Base-by-base conservation (phyloP, 139 green algal species). In the Auxenochlorella pyrenoidosa region DNA sequence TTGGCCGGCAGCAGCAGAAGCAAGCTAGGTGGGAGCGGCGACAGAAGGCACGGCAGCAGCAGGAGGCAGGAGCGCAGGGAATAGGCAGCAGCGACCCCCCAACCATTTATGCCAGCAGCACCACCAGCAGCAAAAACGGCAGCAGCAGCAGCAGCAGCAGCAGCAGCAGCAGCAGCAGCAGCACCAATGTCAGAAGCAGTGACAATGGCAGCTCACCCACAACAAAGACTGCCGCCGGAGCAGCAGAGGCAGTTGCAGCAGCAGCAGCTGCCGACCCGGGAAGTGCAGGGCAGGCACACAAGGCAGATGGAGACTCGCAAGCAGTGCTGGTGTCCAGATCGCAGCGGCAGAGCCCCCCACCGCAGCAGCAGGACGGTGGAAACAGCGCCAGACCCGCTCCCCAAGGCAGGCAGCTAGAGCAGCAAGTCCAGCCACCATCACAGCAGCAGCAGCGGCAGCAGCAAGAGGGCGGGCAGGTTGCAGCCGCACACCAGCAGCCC, bases 381-480 rank as follows among this genome's bases (percentile, higher is more conserved):
- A 43, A 26, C 13, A 43, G 32, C 66, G 18, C 15, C 16, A 24
- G 54, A 2, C 68, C 10, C 3, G 12, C 13, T 1, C 66, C 66
- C 13, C 16, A 30, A 28, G 18, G 34, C 34, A 44, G 63, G 70
- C 38, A 51, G 28, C 28, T 36, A 4, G 13, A 32, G 44, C 30
- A 82, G 44, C 75, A 82, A 71, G 4, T 12, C 16, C 13, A 38
- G 26, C 24, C 63, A 38, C 26, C 8, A 22, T 13, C 63, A 12
- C 13, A 34, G 44, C 36, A 59, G 75, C 75, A 82, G 44, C 75
- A 65, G 30, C 73, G 60, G 70, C 70, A 77, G 34, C 70, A 77
- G 70, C 3, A 24, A 13, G 24, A 40, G 68, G 15, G 13, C 34
- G 34, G 24, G 72, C 72, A 58, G 24, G 12, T 19, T 10, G 47